These are phyloP conservation scores for Neurospora cerealis DNA, from an alignment of 495 filamentous ascomycete species.

Conservation along the genomic window DNA sequence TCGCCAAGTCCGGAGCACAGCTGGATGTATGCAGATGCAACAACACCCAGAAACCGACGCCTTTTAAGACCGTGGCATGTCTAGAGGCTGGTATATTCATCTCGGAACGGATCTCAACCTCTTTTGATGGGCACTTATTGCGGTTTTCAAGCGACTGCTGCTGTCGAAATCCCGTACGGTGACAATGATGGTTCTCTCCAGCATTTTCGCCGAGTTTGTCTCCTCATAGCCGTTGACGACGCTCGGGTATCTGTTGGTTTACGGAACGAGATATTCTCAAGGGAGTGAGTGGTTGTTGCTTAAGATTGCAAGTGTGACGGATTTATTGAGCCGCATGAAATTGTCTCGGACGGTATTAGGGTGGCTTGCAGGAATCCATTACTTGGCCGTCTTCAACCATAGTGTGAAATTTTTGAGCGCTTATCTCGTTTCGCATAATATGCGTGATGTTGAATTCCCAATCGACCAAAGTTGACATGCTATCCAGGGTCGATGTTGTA, in stretches of 20 bases:
- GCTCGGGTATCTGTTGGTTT: neutral
- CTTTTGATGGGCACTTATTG: neutral
- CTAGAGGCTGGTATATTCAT: neutral
- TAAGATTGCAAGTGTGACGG: neutral
- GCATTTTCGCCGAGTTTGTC: neutral
- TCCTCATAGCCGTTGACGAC: neutral
- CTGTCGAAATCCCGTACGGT: neutral
- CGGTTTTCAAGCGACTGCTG: neutral
- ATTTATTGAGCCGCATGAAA: neutral
- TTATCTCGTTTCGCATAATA: neutral
- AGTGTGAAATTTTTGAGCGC: neutral
- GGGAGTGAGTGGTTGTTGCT: neutral
- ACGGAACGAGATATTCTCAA: neutral
- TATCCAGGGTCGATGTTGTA: neutral
- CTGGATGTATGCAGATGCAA: neutral
- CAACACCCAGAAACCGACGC: neutral
- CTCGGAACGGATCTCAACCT: neutral
- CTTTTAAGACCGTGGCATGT: neutral
- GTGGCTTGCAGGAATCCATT: neutral
- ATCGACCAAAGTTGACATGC: neutral
- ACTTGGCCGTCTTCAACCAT: neutral
- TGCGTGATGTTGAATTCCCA: neutral
- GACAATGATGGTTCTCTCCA: neutral
- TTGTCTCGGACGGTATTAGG: neutral
- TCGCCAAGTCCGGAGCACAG: neutral